Conservation (phyloP, 2,329 filamentous ascomycete genomes). For the Penicillium sp. region DNA sequence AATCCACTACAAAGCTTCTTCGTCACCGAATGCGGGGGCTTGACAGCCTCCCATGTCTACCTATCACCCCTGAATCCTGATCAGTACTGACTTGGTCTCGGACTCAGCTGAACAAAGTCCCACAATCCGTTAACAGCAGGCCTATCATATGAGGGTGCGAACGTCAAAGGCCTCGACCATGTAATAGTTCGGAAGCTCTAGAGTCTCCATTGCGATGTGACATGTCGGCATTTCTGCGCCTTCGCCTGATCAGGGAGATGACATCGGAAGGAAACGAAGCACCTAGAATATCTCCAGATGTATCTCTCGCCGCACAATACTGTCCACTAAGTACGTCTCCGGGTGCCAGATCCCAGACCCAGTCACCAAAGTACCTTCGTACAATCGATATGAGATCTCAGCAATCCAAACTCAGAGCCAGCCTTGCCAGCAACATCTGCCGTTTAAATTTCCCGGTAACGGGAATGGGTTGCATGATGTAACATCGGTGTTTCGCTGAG, state of each 20-base stretch:
- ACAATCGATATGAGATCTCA: slow-evolving; percentile 21
- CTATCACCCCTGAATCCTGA: not conserved
- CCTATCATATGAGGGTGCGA: not conserved
- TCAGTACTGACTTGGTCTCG: not conserved
- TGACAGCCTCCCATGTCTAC: not conserved
- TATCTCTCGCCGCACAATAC: not conserved
- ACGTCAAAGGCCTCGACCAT: slow-evolving; percentile 6
- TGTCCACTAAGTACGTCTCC: not conserved
- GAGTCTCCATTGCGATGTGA: not conserved
- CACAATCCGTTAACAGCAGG: not conserved
- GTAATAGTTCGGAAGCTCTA: not conserved
- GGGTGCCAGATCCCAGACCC: slow-evolving; percentile 5
- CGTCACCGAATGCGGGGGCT: not conserved
- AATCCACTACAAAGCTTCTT: not conserved
- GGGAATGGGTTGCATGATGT: slow-evolving; percentile 27
- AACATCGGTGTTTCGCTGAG: slow-evolving; percentile 20
- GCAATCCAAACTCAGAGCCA: slow-evolving; percentile 2
- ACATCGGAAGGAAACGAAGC: slow-evolving; percentile 5
- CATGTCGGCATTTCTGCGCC: slow-evolving; percentile 3
- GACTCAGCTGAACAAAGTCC: not conserved
- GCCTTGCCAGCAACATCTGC: slow-evolving; percentile 4
- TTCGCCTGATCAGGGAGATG: slow-evolving; percentile 9
- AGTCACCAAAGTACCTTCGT: slow-evolving; percentile 5
- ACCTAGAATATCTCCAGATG: not conserved
- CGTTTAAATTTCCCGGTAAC: slow-evolving; percentile 18